Conservation (phyloP, 2,329 filamentous ascomycete genomes). For the Fusarium sp. region DNA sequence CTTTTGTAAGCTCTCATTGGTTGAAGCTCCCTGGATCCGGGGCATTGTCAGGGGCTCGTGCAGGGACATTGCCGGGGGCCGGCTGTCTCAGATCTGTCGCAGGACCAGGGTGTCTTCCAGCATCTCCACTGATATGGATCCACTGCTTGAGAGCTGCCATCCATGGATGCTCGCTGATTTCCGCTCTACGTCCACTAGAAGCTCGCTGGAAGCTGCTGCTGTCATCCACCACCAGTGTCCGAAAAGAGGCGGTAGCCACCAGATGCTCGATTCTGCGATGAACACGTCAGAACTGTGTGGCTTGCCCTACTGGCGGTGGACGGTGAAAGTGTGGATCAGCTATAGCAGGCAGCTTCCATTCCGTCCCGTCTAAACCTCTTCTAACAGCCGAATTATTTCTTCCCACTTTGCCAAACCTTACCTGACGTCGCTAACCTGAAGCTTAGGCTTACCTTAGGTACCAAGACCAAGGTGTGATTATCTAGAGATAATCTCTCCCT, state of each 20-base stretch:
- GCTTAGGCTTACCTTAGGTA: neutral
- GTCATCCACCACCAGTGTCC: neutral
- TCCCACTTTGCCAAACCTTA: neutral
- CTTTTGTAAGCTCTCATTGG: constrained; percentile 28
- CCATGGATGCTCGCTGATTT: constrained; percentile 4
- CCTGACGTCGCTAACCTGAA: neutral
- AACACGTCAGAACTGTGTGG: constrained; percentile 36
- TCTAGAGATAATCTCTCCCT: neutral
- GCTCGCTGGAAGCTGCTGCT: constrained; percentile 25
- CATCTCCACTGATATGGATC: constrained; percentile 15
- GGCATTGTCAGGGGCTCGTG: constrained; percentile 27
- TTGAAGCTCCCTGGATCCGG: neutral
- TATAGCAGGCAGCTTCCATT: constrained; percentile 19
- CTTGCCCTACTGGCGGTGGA: neutral
- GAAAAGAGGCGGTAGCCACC: neutral
- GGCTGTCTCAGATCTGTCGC: constrained; percentile 56
- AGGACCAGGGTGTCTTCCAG: constrained; percentile 41
- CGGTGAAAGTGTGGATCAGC: constrained; percentile 16
- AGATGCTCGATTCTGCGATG: constrained; percentile 22
- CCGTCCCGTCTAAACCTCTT: neutral
- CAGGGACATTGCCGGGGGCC: constrained; percentile 27
- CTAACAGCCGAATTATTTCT: constrained; percentile 1
- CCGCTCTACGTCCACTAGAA: constrained; percentile 26
- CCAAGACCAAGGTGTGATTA: neutral
- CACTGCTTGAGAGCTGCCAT: constrained; percentile 20